phyloP scores from a whole-genome alignment of 305 asterid species.

The Solanum hybrid region DNA sequence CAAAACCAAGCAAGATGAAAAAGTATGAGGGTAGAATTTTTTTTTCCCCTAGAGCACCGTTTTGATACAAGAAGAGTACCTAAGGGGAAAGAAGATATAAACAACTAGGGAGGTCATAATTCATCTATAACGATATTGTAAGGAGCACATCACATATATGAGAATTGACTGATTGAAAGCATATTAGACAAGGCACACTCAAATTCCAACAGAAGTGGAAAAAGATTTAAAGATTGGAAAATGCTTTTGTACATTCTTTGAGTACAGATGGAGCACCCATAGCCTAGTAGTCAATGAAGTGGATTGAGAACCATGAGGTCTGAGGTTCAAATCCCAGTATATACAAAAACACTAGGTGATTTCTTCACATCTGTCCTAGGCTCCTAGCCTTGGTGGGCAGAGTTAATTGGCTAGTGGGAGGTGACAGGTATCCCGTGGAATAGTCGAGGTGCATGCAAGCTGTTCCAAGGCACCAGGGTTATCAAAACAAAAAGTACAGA shows the following conservation, averaged over 20 bases:
- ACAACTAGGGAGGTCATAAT: background rate
- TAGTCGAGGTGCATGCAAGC: background rate
- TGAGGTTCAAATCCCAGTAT: background rate
- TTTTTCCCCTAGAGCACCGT: background rate
- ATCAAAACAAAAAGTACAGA: background rate
- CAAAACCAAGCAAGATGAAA: background rate
- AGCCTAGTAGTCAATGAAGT: background rate
- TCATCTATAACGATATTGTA: background rate
- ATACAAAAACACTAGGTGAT: background rate
- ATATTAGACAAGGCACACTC: background rate
- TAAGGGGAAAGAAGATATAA: background rate
- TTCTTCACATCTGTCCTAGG: background rate
- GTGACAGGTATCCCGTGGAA: background rate
- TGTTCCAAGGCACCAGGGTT: background rate
- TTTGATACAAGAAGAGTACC: background rate
- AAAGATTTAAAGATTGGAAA: background rate
- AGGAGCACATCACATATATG: background rate
- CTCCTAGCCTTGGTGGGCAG: background rate
- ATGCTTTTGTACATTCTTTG: background rate
- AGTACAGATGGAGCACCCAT: background rate
- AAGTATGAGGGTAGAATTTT: background rate
- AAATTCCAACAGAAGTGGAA: background rate
- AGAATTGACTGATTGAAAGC: background rate
- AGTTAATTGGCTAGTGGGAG: background rate
- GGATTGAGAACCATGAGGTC: background rate